Conservation (phyloP, 2,329 filamentous ascomycete genomes). For the Epichloe sibirici region DNA sequence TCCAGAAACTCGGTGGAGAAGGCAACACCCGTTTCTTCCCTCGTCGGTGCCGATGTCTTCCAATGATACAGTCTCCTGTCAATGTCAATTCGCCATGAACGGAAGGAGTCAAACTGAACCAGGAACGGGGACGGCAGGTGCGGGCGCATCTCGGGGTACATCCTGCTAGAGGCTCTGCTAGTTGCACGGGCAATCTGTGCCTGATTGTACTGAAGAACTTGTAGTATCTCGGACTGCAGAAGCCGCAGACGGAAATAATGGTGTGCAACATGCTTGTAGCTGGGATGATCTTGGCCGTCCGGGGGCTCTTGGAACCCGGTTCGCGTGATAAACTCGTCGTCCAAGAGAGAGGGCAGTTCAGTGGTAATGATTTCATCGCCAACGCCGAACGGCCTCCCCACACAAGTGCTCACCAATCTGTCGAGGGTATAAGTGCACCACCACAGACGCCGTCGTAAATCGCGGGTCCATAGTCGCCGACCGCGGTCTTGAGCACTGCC, state of each 20-base stretch:
- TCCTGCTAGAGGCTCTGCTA: constrained; percentile 48
- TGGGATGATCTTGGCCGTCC: constrained; percentile 48
- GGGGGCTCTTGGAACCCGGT: constrained; percentile 56
- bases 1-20: constrained; percentile 87
- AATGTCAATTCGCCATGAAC: constrained; percentile 79
- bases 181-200: constrained; percentile 62
- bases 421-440: constrained; percentile 97
- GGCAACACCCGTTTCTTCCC: constrained; percentile 68
- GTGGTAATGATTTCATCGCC: constrained; percentile 96
- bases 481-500: constrained; percentile 38
- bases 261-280: constrained; percentile 81
- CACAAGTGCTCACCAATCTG: constrained; percentile 86
- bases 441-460: constrained; percentile 78
- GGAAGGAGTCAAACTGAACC: constrained; percentile 70
- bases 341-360: constrained; percentile 78
- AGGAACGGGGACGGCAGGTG: constrained; percentile 77
- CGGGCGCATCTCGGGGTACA: constrained; percentile 64
- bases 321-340: constrained; percentile 79
- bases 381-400: constrained; percentile 85
- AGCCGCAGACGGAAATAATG: constrained; percentile 86
- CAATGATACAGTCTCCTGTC: constrained; percentile 73
- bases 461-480: constrained; percentile 72
- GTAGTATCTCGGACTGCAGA: constrained; percentile 86
- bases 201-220: constrained; percentile 87
- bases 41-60: constrained; percentile 71